Base-by-base conservation (phyloP, 257 asterid genomes). In the Dorcoceras hygrometricum region DNA sequence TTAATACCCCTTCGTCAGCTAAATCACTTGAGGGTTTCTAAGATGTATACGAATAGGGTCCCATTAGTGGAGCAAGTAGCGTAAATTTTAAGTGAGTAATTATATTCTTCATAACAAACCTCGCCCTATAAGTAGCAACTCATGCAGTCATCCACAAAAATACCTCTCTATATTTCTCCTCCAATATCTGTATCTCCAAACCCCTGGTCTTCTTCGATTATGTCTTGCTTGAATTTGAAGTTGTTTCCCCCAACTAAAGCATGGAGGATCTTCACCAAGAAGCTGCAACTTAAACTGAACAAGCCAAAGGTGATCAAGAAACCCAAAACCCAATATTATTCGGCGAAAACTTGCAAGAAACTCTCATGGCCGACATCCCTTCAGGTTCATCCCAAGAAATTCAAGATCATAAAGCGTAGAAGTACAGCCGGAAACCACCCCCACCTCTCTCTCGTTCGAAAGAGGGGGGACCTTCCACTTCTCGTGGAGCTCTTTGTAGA, bases 401-500 rank as follows among this genome's bases (percentile, higher is more conserved):
- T 85, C 84, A 82, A 79, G 70, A 56, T 23, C 60, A 79, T 19
- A 59, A 77, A 66, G 66, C 65, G 46, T 0, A 74, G 67, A 58
- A 65, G 43, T 8, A 34, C 51, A 71, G 54, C 9, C 39, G 46
- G n/a, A 57, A 28, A 43, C 4, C 7, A 43, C 4, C 7, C 2
- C 39, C 71, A 28, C 69, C 71, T 43, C 25, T 16, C 64, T 19
- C 28, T 58, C 57, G 43, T 26, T 29, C 71, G 51, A 19, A 78
- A 63, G 18, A 76, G 55, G 48, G 53, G 7, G 8, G 61, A 81
- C 4, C 72, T 80, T 9, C 83, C 91, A 0, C 80, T 89, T 24
- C 86, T 73, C 66, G 75, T 90, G 22, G 95, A 90, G 31, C 84
- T 90, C 24, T 86, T 84, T 22, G 65, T 86, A 2, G 79, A 82